Evolutionary conservation across 1,284 basidiomycete genomes (phyloP), one percentile per base, ranked within the genome.

Genomic region (Rhodofomes roseus): DNA sequence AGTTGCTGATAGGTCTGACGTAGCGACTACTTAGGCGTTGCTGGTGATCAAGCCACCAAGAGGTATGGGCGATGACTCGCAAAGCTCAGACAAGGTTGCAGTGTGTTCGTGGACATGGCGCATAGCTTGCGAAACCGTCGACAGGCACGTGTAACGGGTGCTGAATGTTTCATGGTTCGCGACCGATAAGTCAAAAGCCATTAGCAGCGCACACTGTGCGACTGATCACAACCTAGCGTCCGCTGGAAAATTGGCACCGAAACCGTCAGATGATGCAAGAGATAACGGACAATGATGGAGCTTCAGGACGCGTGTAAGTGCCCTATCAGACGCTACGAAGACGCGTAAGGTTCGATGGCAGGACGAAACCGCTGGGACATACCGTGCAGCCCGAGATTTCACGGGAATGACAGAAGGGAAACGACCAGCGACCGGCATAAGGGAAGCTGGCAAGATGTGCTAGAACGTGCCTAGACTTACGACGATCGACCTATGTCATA

Each of bases 221-320:
- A 25, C 9, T 14, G 43, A 22, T 25, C 43, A 27, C 46, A 12
- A 29, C 46, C 14, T 3, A 60, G 57, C 54, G 56, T 40, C 46
- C 44, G 43, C 58, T 56, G 40, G 57, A 55, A 44, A 40, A 53
- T 44, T 40, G 43, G 12, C 34, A 31, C 29, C 36, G 34, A 59
- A 54, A 34, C 27, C 62, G 68, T 71, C 71, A 72, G 70, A 71
- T 73, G 71, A 72, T 66, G 44, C 56, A 54, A 54, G 36, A 61
- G 71, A 72, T 73, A 72, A 71, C 69, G 64, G 61, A 62, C 55
- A 57, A 55, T 60, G 48, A 62, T 63, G 67, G 67, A 62, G 60
- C 68, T 70, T 62, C 58, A 58, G 57, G 60, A 59, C 56, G 61
- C 59, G 56, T 60, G 55, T 56, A 27, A 62, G 57, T 48, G 54